Evolutionary conservation across 805 yeast species (phyloP), one percentile per base, ranked within the genome.

Genomic region (Barnettozyma wickerhamii): DNA sequence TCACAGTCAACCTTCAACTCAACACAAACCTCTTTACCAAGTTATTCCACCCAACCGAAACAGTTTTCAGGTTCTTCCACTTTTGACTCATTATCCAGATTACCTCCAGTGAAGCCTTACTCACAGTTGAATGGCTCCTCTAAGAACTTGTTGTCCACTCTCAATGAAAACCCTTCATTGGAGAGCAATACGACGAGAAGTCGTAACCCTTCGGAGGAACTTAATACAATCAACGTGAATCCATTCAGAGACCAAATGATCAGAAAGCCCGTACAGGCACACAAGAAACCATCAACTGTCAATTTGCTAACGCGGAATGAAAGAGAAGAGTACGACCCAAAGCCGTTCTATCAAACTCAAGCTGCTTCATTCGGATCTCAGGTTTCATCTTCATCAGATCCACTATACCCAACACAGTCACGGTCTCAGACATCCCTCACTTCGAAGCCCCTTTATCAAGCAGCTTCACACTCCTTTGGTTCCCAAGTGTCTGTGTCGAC

Each of bases 191-290:
- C n/a, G n/a, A n/a, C n/a, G n/a, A n/a, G n/a, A 19, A n/a, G 30
- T 34, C 28, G 14, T 15, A 32, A 30, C 21, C 20, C 12, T 18
- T 23, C 20, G 10, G 5, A n/a, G 7, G 26, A 30, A 14, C 4
- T 18, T 4, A 19, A 3, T 9, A 35, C 31, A 12, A 13, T 31
- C 17, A 35, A 38, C n/a, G 29, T 21, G 1, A 35, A 38, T 26
- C 48, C 45, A 6, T 44, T 44, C 31, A 35, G 21, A 24, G 42
- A 41, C n/a, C 20, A 19, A 7, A 7, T 20, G 6, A 35, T 45
- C 14, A 14, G 21, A 19, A 42, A 30, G 26, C 49, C 49, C 14
- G 24, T 31, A 12, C 36, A 27, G 21, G 24, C 27, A 7, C 39
- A 37, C 18, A 38, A 35, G 10, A 38, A 27, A 29, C 6, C 38